Evolutionary conservation across 352 stramenopile genomes (phyloP).

Genomic region (Peronospora belbahrii): DNA sequence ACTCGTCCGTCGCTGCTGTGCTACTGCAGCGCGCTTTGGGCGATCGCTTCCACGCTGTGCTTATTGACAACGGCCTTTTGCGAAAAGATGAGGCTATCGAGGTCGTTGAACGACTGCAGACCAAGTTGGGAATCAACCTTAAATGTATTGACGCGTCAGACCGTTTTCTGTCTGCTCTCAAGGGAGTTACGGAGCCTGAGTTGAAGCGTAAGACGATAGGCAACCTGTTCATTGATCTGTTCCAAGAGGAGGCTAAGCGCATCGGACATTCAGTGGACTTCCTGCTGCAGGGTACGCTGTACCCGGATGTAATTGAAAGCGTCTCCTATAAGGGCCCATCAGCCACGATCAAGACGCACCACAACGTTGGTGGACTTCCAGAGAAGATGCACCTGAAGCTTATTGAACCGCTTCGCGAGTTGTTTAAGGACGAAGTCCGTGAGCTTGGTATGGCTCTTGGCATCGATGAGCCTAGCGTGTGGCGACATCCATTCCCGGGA

Average conservation of each 20-base stretch:
- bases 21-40: constrained; percentile 96
- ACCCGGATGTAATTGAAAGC: constrained; percentile 99
- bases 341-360: constrained; percentile 99
- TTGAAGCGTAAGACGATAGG: constrained; percentile 99
- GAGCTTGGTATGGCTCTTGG: constrained; percentile 95
- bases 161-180: constrained; percentile 91
- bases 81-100: constrained; percentile 92
- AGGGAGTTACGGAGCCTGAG: constrained; percentile 95
- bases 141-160: constrained; percentile 95
- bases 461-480: constrained; percentile 96
- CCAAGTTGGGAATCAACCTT: constrained; percentile 94
- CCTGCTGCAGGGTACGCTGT: constrained; percentile 97
- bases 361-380: constrained; percentile 98
- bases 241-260: constrained; percentile 87
- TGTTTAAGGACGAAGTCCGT: constrained; percentile 99
- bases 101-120: constrained; percentile 86
- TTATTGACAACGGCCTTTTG: constrained; percentile 99
- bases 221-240: constrained; percentile 98
- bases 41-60: constrained; percentile 97
- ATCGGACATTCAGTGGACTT: constrained; percentile 88
- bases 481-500: constrained; percentile 98
- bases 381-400: constrained; percentile 98
- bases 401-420: constrained; percentile 97
- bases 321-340: constrained; percentile 97
- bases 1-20: constrained; percentile 97